phyloP scores from a whole-genome alignment of 1,284 basidiomycete species.

The Rhodotorula sp. region DNA sequence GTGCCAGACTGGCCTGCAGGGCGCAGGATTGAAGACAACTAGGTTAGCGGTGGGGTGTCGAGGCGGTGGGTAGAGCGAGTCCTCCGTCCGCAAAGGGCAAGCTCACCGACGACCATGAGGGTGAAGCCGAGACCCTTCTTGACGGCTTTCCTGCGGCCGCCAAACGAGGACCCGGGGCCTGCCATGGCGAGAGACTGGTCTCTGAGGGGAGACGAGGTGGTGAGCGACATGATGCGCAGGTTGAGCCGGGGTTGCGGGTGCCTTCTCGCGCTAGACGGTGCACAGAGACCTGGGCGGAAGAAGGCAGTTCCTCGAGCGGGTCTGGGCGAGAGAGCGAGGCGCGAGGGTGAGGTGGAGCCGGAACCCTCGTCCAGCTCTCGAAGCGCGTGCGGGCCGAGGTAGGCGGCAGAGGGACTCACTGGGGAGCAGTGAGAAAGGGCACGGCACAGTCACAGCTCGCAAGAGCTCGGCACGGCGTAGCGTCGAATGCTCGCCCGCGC shows the following conservation, averaged over 20 bases:
- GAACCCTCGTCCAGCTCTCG: not conserved
- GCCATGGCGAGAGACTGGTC: not conserved
- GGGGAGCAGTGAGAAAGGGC: not conserved
- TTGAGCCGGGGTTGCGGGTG: not conserved
- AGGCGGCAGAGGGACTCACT: not conserved
- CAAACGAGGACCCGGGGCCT: constrained; percentile 12
- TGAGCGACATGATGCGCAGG: not conserved
- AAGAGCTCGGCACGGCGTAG: not conserved
- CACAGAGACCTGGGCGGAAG: not conserved
- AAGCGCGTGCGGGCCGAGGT: not conserved
- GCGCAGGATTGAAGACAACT: not conserved
- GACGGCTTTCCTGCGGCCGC: constrained; percentile 21
- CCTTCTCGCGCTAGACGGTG: not conserved
- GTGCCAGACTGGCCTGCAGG: constrained; percentile 85
- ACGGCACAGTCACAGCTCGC: not conserved
- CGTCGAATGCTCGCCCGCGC: not conserved
- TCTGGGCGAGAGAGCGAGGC: not conserved
- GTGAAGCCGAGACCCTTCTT: constrained; percentile 34
- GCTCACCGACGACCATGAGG: constrained; percentile 26
- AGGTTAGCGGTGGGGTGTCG: not conserved
- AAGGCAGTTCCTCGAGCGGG: too few species aligned
- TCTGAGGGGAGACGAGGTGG: not conserved
- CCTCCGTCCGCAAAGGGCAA: not conserved
- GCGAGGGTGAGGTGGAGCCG: constrained; percentile 5
- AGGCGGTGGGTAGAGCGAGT: not conserved